These are phyloP conservation scores for Silene conica DNA, from an alignment of 148 eudicot species.

Conservation along the genomic window DNA sequence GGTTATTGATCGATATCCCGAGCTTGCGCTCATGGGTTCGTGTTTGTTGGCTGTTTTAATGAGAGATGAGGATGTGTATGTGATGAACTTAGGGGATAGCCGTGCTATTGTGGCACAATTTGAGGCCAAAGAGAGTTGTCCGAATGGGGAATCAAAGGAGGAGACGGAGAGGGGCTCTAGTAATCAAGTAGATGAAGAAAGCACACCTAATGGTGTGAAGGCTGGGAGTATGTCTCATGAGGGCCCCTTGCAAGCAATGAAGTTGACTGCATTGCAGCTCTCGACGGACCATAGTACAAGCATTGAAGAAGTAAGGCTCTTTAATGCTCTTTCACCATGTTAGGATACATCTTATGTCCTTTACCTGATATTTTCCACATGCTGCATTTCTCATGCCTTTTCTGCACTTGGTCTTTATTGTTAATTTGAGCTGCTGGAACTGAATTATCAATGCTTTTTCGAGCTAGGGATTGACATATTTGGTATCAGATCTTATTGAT, in stretches of 20 bases:
- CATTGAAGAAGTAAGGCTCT: constrained; percentile 72
- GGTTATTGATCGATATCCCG: constrained; percentile 90
- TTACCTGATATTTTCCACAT: constrained; percentile 9
- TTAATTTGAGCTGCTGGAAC: neutral
- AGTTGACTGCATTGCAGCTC: constrained; percentile 79
- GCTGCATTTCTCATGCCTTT: constrained; percentile 9
- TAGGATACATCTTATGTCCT: neutral
- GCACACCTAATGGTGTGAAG: constrained; percentile 31
- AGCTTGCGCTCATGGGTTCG: constrained; percentile 99
- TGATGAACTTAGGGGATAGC: constrained; percentile 98
- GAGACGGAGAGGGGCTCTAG: constrained; percentile 33
- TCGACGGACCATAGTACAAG: constrained; percentile 98
- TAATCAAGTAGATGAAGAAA: constrained; percentile 71
- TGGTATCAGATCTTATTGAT: constrained; percentile 1
- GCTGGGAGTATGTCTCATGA: constrained; percentile 31
- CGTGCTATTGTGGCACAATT: constrained; percentile 93
- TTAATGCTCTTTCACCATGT: constrained; percentile 3
- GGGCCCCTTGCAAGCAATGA: constrained; percentile 37
- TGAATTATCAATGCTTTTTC: neutral
- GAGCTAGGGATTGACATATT: neutral
- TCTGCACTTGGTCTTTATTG: constrained; percentile 9
- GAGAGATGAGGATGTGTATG: constrained; percentile 99
- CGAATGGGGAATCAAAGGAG: constrained; percentile 26
- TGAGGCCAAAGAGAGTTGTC: constrained; percentile 40
- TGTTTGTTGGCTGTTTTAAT: constrained; percentile 90